Evolutionary conservation across 2,329 filamentous ascomycete genomes (phyloP).

Genomic region (Trichoderma asperellum): DNA sequence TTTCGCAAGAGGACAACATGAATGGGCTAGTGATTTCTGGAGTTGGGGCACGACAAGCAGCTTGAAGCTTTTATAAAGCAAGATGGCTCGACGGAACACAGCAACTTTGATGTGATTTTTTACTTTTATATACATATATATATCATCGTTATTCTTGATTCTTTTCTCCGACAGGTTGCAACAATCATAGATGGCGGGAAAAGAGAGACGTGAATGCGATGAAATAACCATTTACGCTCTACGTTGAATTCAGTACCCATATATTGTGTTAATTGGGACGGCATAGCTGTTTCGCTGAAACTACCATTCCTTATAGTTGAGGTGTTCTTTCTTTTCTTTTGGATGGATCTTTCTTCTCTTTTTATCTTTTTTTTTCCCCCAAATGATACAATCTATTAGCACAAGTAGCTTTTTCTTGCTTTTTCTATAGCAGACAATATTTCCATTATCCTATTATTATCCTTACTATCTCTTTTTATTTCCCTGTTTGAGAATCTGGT

Average conservation of each 20-base stretch:
- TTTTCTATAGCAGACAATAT: not conserved
- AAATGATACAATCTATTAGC: slow-evolving; percentile 5
- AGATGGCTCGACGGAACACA: slow-evolving; percentile 17
- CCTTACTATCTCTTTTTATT: not conserved
- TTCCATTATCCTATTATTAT: not conserved
- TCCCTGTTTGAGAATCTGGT: not conserved
- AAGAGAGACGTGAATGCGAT: not conserved
- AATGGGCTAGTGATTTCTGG: slow-evolving; percentile 31
- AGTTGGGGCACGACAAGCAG: slow-evolving; percentile 31
- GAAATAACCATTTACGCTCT: not conserved
- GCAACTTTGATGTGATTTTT: slow-evolving; percentile 3
- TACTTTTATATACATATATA: slow-evolving; percentile 18
- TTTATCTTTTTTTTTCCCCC: not conserved
- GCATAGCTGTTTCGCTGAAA: not conserved
- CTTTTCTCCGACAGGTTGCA: not conserved
- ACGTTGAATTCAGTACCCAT: not conserved
- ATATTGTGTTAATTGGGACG: not conserved
- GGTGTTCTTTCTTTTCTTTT: not conserved
- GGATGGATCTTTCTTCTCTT: not conserved
- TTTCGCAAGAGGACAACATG: slow-evolving; percentile 12
- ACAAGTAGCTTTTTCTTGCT: not conserved
- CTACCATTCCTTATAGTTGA: not conserved
- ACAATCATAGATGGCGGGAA: slow-evolving; percentile 1
- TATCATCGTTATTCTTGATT: slow-evolving; percentile 10
- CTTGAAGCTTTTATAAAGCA: slow-evolving; percentile 20